These are phyloP conservation scores for Russula olivacea DNA, from an alignment of 768 basidiomycete genomes.

Conservation along the genomic window DNA sequence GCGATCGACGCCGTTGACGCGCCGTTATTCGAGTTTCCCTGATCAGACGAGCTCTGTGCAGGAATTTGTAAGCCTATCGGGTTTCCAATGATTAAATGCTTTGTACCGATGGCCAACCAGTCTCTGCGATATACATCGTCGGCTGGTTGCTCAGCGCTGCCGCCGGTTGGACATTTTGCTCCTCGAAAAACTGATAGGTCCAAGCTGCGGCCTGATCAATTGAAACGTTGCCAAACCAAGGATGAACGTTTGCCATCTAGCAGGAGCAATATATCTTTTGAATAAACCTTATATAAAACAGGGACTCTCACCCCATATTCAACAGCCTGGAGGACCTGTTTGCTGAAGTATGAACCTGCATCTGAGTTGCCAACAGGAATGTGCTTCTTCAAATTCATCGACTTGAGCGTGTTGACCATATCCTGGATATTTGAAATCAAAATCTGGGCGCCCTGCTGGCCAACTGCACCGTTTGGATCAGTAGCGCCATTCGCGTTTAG, in stretches of 20 bases:
- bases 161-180: slow-evolving; percentile 57
- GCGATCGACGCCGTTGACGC: slow-evolving; percentile 53
- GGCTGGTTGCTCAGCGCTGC: slow-evolving; percentile 60
- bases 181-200: slow-evolving; percentile 75
- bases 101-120: slow-evolving; percentile 73
- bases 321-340: slow-evolving; percentile 50
- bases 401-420: slow-evolving; percentile 49
- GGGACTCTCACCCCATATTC: slow-evolving; percentile 59
- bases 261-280: slow-evolving; percentile 58
- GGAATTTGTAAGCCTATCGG: background rate
- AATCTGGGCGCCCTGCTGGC: slow-evolving; percentile 54
- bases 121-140: slow-evolving; percentile 89
- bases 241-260: slow-evolving; percentile 86
- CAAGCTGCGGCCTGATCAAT: slow-evolving; percentile 67
- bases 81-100: background rate
- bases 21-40: slow-evolving; percentile 56
- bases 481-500: slow-evolving; percentile 43
- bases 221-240: slow-evolving; percentile 85
- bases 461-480: slow-evolving; percentile 54
- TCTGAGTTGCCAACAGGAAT: slow-evolving; percentile 77
- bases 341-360: slow-evolving; percentile 83
- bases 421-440: slow-evolving; percentile 63
- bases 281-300: slow-evolving; percentile 44
- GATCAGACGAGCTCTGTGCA: slow-evolving; percentile 53
- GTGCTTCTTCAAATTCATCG: slow-evolving; percentile 51